Base-by-base conservation (phyloP, 2,329 filamentous ascomycete genomes). In the Trichoderma pleuroti region DNA sequence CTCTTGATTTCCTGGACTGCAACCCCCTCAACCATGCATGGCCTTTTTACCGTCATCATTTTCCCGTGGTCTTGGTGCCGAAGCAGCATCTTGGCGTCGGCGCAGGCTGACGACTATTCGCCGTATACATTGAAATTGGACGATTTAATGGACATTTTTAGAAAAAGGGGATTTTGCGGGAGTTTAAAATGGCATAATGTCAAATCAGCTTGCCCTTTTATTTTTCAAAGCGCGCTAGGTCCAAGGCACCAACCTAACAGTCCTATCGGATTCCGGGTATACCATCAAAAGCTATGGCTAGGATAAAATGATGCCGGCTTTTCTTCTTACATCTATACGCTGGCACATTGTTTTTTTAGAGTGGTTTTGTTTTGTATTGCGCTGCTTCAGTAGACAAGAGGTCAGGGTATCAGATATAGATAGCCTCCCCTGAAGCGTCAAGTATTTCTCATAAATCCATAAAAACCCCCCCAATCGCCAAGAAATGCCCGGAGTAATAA, bases 391-490 rank as follows among this genome's bases (percentile, higher is more conserved):
- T 30, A 26, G 28, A 28, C 21, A 36, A 59, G 32, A 59, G 68
- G 68, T 46, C 49, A 36, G 62, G 60, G 60, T 70, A 64, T 59
- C 52, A 60, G 60, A 57, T 65, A 36, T 62, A 70, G 68, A 70
- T 65, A 49, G 56, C 66, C 57, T 46, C 66, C 34, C 56, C 21
- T 21, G 54, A 68, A 61, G 66, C 66, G 16, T 52, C 8, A 61
- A 61, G 39, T 52, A 52, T 36, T 61, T 67, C 62, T 52, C 52
- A 68, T 24, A 59, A 67, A 32, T 34, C 54, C 66, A 30, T 39
- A 28, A 60, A 36, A 32, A 46, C 34, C 8, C 66, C 52, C 42
- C 34, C 39, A 49, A 46, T 46, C 68, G 66, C 57, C 62, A 62
- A 71, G 39, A 68, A 61, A 57, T 56, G 54, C 52, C 70, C 21